phyloP scores from a whole-genome alignment of 2,329 filamentous ascomycete species.

The Beauveria rudraprayagi region DNA sequence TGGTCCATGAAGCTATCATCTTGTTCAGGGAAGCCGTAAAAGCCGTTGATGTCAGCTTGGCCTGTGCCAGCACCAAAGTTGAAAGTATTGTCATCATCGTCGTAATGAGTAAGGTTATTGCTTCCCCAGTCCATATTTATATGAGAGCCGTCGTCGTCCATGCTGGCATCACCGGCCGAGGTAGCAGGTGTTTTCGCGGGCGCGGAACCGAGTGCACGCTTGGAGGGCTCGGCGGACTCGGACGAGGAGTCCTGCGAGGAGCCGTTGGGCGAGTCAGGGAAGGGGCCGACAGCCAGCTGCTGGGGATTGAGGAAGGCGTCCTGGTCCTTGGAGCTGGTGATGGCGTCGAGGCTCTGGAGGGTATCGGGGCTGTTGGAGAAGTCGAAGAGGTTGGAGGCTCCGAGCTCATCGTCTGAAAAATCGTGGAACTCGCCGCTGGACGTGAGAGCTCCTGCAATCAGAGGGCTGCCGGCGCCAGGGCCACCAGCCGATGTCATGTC shows the following conservation, averaged over 20 bases:
- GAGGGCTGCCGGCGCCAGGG: slow-evolving; percentile 28
- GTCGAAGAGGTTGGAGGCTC: slow-evolving; percentile 25
- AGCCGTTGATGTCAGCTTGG: slow-evolving; percentile 20
- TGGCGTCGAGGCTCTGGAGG: slow-evolving; percentile 26
- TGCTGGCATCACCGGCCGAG: slow-evolving; percentile 31
- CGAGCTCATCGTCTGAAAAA: slow-evolving; percentile 30
- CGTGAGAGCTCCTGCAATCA: slow-evolving; percentile 31
- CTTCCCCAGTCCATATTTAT: slow-evolving; percentile 37
- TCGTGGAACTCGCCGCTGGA: slow-evolving; percentile 30
- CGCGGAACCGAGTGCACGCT: slow-evolving; percentile 37
- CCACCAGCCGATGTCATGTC: slow-evolving; percentile 28
- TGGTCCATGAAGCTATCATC: slow-evolving; percentile 39
- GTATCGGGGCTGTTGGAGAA: slow-evolving; percentile 31
- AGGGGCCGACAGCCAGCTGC: slow-evolving; percentile 29
- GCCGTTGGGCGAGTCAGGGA: slow-evolving; percentile 33
- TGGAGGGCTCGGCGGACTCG: slow-evolving; percentile 41
- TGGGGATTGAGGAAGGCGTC: slow-evolving; percentile 27
- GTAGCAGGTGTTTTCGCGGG: slow-evolving; percentile 37
- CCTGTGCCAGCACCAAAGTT: slow-evolving; percentile 23
- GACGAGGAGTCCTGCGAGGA: slow-evolving; percentile 43
- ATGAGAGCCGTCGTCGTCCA: slow-evolving; percentile 33
- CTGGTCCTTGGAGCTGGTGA: slow-evolving; percentile 21
- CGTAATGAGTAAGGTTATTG: slow-evolving; percentile 24
- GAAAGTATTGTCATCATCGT: slow-evolving; percentile 31
- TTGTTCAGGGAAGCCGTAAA: slow-evolving; percentile 25